These are phyloP conservation scores for Dianthus caryophyllus DNA, from an alignment of 148 eudicot genomes.

Conservation along the genomic window DNA sequence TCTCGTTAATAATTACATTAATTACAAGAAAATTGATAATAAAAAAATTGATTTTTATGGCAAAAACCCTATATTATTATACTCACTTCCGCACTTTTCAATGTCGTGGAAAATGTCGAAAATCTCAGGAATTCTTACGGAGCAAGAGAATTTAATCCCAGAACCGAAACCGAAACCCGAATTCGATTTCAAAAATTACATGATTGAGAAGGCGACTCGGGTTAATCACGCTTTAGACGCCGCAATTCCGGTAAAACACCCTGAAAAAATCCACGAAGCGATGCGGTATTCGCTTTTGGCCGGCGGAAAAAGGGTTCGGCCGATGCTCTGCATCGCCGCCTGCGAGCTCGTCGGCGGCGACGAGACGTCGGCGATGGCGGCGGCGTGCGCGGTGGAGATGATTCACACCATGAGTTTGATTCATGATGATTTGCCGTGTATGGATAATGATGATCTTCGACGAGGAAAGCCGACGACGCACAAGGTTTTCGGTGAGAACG, in stretches of 20 bases:
- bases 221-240: constrained; percentile 45
- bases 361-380: constrained; percentile 44
- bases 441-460: constrained; percentile 71
- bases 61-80: constrained; percentile 9
- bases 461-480: constrained; percentile 71
- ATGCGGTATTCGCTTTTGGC: constrained; percentile 69
- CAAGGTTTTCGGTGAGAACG: constrained; percentile 58
- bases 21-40: constrained; percentile 5
- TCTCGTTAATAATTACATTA: background rate
- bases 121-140: too few species aligned
- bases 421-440: constrained; percentile 69
- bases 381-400: constrained; percentile 76
- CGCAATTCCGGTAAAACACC: constrained; percentile 41
- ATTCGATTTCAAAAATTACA: constrained; percentile 49
- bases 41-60: too few species aligned
- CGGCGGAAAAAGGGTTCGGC: constrained; percentile 76
- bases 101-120: too few species aligned
- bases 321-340: constrained; percentile 63
- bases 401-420: constrained; percentile 73
- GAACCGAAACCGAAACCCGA: background rate
- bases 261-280: constrained; percentile 49
- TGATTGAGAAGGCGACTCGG: constrained; percentile 36
- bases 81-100: background rate
- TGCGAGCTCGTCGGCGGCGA: constrained; percentile 68
- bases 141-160: too few species aligned